Evolutionary conservation across 2,329 filamentous ascomycete genomes (phyloP).

Genomic region (Raffaelea ambrosiae): DNA sequence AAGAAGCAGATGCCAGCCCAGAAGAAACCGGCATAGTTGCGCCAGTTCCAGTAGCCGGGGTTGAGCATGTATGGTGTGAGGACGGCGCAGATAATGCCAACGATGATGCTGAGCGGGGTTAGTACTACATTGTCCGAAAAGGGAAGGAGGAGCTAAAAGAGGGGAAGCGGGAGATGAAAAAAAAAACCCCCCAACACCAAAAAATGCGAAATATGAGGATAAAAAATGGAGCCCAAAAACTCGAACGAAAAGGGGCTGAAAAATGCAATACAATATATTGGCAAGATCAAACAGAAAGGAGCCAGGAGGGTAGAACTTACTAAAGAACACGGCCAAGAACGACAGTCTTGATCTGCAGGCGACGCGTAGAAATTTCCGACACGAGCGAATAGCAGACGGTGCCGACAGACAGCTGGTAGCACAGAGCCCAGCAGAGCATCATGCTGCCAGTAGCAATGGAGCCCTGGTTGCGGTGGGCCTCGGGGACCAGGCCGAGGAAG

Average conservation of each 20-base stretch:
- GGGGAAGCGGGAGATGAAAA: neutral
- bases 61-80: slow-evolving; percentile 92
- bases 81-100: slow-evolving; percentile 72
- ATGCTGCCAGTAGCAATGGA: slow-evolving; percentile 76
- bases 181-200: too few relatives aligned
- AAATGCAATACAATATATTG: neutral
- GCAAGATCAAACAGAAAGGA: neutral
- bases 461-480: slow-evolving; percentile 45
- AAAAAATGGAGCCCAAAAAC: neutral
- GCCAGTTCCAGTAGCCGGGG: slow-evolving; percentile 78
- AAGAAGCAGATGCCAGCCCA: slow-evolving; percentile 74
- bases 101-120: slow-evolving; percentile 47
- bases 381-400: slow-evolving; percentile 88
- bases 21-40: slow-evolving; percentile 81
- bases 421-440: slow-evolving; percentile 74
- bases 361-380: slow-evolving; percentile 70
- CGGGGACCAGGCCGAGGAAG: slow-evolving; percentile 68
- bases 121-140: neutral
- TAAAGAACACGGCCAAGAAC: slow-evolving; percentile 14
- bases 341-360: slow-evolving; percentile 83
- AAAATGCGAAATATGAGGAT: too few relatives aligned
- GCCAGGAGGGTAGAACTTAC: neutral
- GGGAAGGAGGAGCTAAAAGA: neutral
- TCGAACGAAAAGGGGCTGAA: neutral
- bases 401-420: slow-evolving; percentile 81